These are phyloP conservation scores for Tardiomyces blankii DNA, from an alignment of 1,139 yeast species.

Conservation along the genomic window DNA sequence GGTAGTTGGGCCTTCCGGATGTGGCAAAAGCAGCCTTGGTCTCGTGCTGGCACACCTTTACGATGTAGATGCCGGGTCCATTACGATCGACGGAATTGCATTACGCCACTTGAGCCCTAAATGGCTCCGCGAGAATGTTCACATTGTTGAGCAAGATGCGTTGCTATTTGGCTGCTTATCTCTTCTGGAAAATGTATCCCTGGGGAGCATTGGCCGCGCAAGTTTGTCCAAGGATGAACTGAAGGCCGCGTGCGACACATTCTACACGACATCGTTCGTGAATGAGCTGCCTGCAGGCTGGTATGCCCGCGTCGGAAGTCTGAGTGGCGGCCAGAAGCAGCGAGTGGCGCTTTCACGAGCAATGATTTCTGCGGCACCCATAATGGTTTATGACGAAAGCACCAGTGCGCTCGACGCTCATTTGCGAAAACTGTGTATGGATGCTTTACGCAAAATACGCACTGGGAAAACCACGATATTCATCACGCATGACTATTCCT, in stretches of 20 bases:
- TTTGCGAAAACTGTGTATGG: conserved; percentile 36
- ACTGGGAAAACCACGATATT: conserved; percentile 60
- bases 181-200: conserved; percentile 48
- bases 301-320: conserved; percentile 36
- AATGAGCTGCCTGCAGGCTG: conserved; percentile 40
- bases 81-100: conserved; percentile 45
- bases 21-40: conserved; percentile 81
- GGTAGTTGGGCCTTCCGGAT: conserved; percentile 77
- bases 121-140: conserved; percentile 54
- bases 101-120: conserved; percentile 32
- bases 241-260: conserved; percentile 34
- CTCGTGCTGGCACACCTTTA: conserved; percentile 54
- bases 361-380: conserved; percentile 53
- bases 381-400: conserved; percentile 76
- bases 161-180: conserved; percentile 49
- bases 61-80: conserved; percentile 33
- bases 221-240: conserved; percentile 21
- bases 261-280: conserved; percentile 29
- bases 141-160: conserved; percentile 64
- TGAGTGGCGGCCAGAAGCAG: conserved; percentile 94
- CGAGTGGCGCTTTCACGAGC: conserved; percentile 79
- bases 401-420: conserved; percentile 63
- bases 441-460: conserved; percentile 50
- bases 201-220: conserved; percentile 29
- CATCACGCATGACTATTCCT: conserved; percentile 64